Conservation (phyloP, 1,284 basidiomycete species). For the Trichosporon ovoides region DNA sequence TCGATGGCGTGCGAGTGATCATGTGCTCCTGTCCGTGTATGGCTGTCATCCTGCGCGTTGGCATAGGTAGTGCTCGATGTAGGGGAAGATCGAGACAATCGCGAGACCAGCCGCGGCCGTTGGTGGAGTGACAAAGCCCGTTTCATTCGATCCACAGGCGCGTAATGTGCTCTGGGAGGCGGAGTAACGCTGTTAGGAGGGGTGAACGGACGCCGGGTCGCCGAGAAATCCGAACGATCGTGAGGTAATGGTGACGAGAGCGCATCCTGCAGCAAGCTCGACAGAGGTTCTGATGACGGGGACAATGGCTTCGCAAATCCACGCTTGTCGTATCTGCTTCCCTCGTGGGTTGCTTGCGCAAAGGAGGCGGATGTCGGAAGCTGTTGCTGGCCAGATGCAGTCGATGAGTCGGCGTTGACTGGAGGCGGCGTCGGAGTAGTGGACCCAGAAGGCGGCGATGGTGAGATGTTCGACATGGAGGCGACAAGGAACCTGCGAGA, state of each 20-base stretch:
- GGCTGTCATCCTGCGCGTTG: slow-evolving; percentile 9
- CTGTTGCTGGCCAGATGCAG: not conserved
- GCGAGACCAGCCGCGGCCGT: slow-evolving; percentile 34
- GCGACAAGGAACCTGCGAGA: not conserved
- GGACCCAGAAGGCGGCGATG: not conserved
- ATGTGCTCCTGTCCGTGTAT: slow-evolving; percentile 1
- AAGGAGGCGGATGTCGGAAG: not conserved
- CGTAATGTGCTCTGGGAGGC: slow-evolving; percentile 3
- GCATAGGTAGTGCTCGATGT: slow-evolving; percentile 33
- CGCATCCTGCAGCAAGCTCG: not conserved
- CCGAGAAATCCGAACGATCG: not conserved
- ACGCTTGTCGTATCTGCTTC: slow-evolving; percentile 48
- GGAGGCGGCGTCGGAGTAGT: not conserved
- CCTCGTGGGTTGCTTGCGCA: slow-evolving; percentile 24
- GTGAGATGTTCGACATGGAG: not conserved
- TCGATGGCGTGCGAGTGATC: slow-evolving; percentile 7
- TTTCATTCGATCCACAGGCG: not conserved
- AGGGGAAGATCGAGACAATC: slow-evolving; percentile 35
- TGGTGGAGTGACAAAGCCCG: slow-evolving; percentile 1
- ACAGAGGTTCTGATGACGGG: not conserved
- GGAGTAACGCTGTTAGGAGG: not conserved
- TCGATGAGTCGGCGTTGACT: not conserved
- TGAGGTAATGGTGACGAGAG: not conserved
- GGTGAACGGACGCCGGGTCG: not conserved
- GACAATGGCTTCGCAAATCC: not conserved